These are phyloP conservation scores for Trypanosoma congolense DNA, from an alignment of 208 protist species.

Conservation along the genomic window DNA sequence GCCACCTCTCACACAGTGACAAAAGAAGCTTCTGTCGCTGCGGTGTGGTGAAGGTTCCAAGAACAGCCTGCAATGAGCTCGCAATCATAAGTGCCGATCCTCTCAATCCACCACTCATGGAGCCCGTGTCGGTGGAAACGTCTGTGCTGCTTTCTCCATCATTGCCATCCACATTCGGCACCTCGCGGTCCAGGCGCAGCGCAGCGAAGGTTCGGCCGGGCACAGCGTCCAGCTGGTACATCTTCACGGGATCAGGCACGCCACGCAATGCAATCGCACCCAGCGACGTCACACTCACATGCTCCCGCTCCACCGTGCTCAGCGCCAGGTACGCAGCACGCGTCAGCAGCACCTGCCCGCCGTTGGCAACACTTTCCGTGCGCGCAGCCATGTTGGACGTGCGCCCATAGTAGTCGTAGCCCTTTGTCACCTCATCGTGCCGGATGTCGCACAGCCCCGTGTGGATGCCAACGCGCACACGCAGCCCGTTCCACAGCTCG, in stretches of 20 bases:
- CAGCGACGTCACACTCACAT: constrained; percentile 4
- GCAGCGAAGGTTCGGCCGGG: constrained; percentile 24
- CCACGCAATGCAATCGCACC: constrained; percentile 35
- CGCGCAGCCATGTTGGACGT: not conserved
- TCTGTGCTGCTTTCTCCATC: not conserved
- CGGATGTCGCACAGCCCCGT: constrained; percentile 44
- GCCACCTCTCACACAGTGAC: not conserved
- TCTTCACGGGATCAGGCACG: constrained; percentile 36
- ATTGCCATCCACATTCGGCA: not conserved
- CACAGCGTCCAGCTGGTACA: constrained; percentile 45
- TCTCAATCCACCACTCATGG: not conserved
- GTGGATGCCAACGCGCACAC: constrained; percentile 52
- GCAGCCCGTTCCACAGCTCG: constrained; percentile 35
- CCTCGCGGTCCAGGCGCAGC: constrained; percentile 43
- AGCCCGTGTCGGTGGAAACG: not conserved
- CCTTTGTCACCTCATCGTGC: constrained; percentile 34
- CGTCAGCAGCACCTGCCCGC: not conserved
- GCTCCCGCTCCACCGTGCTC: constrained; percentile 38
- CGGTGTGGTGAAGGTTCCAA: not conserved
- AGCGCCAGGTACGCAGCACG: constrained; percentile 3
- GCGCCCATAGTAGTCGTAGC: not conserved
- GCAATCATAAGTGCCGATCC: not conserved
- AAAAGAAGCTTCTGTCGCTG: not conserved
- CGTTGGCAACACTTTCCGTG: not conserved
- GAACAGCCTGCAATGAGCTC: not conserved